Evolutionary conservation across 345 rosid species (phyloP), one percentile per base, ranked within the genome.

Genomic region (Lagerstroemia speciosa): DNA sequence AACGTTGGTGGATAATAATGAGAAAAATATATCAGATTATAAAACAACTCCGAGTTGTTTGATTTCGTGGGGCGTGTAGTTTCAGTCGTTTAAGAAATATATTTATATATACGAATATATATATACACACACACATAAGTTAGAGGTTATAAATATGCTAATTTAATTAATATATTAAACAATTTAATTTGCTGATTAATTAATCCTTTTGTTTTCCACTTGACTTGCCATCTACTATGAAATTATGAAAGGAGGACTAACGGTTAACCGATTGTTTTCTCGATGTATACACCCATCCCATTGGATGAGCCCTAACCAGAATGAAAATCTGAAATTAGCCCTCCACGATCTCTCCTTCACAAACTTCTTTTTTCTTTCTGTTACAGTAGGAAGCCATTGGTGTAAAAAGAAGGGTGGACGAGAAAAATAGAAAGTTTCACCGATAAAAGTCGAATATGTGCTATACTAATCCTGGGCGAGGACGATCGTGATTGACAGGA

Each of bases 51-150:
- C 16, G 24, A 19, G 55, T 55, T 55, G 52, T 60, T 69, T 31
- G 72, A 69, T 69, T 69, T 60, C 65, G 72, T 69, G 66, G 66
- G 55, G 66, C 66, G 64, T 62, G 38, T 60, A 55, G 9, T 29
- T 68, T n/a, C 12, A 36, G 33, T 58, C 72, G 34, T 62, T 60
- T 26, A 69, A 60, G 72, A 69, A 38, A 69, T 5, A 46, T 19
- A 46, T 46, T 3, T 1, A 53, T 24, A 53, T 53, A 53, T 6
- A n/a, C n/a, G n/a, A n/a, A n/a, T n/a, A 19, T 50, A 17, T 5
- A 5, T 19, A 1, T 50, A 6, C 3, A 50, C 8, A 50, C 3
- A 5, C 5, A 14, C 19, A 22, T 36, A 36, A 36, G 8, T 36
- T 9, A 36, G 38, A 9, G 38, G 7, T 9, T 19, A 12, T 50